phyloP scores from a whole-genome alignment of 208 protist genomes.

The Leishmania major region DNA sequence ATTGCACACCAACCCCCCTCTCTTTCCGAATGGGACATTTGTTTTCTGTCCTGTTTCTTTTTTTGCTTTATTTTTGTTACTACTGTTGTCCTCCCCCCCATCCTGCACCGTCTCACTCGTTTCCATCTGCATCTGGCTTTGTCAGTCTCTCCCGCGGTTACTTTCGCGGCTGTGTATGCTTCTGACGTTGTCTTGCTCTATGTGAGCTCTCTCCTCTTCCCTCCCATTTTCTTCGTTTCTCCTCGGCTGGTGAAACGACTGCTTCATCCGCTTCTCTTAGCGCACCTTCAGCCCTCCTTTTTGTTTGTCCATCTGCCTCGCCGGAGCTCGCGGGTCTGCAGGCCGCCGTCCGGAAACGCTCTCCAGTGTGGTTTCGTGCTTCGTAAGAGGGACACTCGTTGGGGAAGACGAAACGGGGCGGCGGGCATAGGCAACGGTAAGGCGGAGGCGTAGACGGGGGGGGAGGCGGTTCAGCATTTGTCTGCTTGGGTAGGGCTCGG shows the following conservation, averaged over 20 bases:
- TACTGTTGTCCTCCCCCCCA: background rate
- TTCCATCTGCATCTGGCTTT: background rate
- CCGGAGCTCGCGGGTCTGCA: background rate
- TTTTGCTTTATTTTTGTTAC: background rate
- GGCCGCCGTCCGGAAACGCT: background rate
- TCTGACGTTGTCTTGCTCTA: background rate
- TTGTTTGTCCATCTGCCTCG: background rate
- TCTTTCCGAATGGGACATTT: background rate
- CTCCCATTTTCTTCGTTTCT: background rate
- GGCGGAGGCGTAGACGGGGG: background rate
- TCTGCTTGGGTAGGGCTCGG: background rate
- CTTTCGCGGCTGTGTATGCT: background rate
- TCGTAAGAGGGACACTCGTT: background rate
- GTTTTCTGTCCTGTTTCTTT: background rate
- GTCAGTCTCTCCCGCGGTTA: background rate
- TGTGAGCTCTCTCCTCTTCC: background rate
- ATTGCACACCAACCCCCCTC: background rate
- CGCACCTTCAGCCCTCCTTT: background rate
- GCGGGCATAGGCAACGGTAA: background rate
- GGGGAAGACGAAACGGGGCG: background rate
- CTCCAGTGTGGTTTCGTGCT: background rate
- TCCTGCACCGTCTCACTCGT: background rate
- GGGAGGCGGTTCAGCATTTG: background rate
- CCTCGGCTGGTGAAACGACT: background rate
- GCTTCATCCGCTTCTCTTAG: background rate